These are phyloP conservation scores for Secale cereale DNA, from an alignment of 176 grass and related monocot species.

Conservation along the genomic window DNA sequence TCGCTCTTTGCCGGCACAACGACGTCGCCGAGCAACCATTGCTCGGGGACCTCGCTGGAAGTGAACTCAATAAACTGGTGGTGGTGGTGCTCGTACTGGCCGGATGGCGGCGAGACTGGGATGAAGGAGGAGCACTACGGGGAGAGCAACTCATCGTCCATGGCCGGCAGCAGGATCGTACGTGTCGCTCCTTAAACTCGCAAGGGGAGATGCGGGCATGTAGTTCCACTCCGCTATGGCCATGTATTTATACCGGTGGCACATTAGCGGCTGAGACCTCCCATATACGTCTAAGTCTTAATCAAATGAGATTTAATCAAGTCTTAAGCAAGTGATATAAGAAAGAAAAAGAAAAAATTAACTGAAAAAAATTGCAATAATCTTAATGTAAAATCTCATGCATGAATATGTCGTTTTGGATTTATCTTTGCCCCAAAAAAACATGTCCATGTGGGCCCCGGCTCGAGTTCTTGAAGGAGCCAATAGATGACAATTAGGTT, in stretches of 20 bases:
- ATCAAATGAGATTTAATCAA: too few species aligned
- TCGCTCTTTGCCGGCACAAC: conserved; percentile 21
- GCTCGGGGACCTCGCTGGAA: conserved; percentile 46
- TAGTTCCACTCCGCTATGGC: not conserved
- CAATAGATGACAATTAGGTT: not conserved
- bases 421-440: not conserved
- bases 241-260: conserved; percentile 3
- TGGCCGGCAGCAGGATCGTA: too few species aligned
- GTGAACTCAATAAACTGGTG: conserved; percentile 32
- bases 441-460: not conserved
- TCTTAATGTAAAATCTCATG: too few species aligned
- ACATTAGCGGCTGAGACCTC: conserved; percentile 1
- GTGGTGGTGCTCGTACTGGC: not conserved
- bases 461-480: not conserved
- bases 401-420: too few species aligned
- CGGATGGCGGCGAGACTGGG: conserved; percentile 14
- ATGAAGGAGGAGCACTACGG: conserved; percentile 31
- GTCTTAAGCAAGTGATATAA: not conserved
- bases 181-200: not conserved
- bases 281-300: not conserved
- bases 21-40: conserved; percentile 39
- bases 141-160: conserved; percentile 35
- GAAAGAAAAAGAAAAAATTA: too few species aligned
- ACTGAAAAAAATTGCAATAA: too few species aligned
- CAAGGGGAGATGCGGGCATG: not conserved